Base-by-base conservation (phyloP, 2,329 filamentous ascomycete genomes). In the Hypoxylon rubiginosum region DNA sequence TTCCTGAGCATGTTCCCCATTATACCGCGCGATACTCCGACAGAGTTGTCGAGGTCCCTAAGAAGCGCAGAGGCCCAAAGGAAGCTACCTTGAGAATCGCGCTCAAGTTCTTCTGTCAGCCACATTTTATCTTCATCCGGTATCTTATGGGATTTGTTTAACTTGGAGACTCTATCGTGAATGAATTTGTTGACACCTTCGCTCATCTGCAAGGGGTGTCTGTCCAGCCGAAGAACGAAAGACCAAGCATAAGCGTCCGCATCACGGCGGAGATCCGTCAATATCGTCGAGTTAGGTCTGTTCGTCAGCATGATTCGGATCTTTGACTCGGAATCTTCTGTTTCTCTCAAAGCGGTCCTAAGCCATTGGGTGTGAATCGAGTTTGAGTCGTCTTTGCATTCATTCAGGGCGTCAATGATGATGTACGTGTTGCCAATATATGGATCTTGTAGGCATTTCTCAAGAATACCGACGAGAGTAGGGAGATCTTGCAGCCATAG, bases 41-140 rank as follows among this genome's bases (percentile, higher is more conserved):
- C 24, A 10, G 46, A 49, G 46, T 26, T 49, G 46, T 49, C 15
- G 24, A 49, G 46, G 21, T 49, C 30, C 9, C 15, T 49, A 7
- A 49, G 46, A 49, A 49, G 46, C 6, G 46, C 46, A 8, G 46
- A 49, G 24, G 30, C 46, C 46, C 46, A 49, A n/a, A 49, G 46
- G 13, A 49, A 49, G 46, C 46, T 49, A 28, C 46, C 46, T 30
- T 49, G 9, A 28, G 21, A 30, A n/a, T 15, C 2, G 24, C 26
- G 21, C 26, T 49, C 46, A n/a, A 49, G 46, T 30, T 49, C 24
- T 9, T 21, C 26, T 30, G 15, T 49, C 21, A 49, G 24, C 46
- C 46, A 49, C 2, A n/a, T 28, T 28, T 26, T 49, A n/a, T 49
- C 46, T 26, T 26, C 46, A 4, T 49, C 21, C 15, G 46, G 24